phyloP scores from a whole-genome alignment of 306 rosid species.

The Lotus japonicus region DNA sequence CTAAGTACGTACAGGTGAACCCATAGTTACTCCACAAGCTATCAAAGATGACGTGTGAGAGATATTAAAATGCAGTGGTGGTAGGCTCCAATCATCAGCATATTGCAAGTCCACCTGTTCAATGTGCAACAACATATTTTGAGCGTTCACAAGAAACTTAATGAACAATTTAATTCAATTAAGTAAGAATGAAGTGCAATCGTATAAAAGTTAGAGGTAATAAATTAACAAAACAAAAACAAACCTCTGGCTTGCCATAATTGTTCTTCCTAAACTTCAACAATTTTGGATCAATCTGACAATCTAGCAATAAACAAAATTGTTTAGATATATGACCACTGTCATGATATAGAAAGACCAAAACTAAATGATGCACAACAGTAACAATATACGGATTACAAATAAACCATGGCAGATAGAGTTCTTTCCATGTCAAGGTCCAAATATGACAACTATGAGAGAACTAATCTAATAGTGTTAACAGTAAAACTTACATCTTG shows the following conservation, averaged over 20 bases:
- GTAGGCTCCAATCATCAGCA: slow-evolving; percentile 46
- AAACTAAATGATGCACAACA: slow-evolving; percentile 9
- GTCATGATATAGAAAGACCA: background rate
- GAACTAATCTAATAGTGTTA: background rate
- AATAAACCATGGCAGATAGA: background rate
- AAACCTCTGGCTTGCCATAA: slow-evolving; percentile 85
- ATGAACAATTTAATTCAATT: slow-evolving; percentile 1
- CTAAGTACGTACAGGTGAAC: slow-evolving; percentile 53
- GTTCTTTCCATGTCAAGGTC: background rate
- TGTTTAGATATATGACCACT: slow-evolving; percentile 30
- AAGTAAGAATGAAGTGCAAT: too few relatives aligned
- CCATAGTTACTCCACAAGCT: too few relatives aligned
- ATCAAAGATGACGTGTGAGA: slow-evolving; percentile 80
- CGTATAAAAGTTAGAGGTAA: too few relatives aligned
- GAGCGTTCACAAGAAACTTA: background rate
- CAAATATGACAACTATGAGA: background rate
- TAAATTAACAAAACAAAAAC: slow-evolving; percentile 20
- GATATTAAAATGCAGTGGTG: slow-evolving; percentile 83
- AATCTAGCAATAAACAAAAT: slow-evolving; percentile 47
- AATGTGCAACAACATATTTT: slow-evolving; percentile 18
- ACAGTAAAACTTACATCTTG: slow-evolving; percentile 66
- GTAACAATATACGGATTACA: background rate
- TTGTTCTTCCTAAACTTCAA: slow-evolving; percentile 64
- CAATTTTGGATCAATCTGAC: slow-evolving; percentile 53
- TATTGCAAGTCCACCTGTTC: too few relatives aligned